Evolutionary conservation across 2,329 filamentous ascomycete species (phyloP).

Genomic region (Scedosporium minutisporum): DNA sequence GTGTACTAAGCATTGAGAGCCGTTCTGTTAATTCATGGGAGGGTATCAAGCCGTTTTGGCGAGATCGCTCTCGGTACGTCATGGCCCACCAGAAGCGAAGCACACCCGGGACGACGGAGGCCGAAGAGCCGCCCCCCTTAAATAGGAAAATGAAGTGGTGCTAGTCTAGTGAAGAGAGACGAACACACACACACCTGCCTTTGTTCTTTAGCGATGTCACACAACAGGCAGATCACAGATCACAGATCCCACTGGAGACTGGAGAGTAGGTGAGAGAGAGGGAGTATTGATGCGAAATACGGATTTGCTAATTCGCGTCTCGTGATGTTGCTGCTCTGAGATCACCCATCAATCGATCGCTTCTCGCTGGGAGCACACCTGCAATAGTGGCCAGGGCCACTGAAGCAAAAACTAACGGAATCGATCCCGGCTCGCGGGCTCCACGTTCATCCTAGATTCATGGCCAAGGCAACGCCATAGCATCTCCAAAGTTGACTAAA

Average conservation of each 20-base stretch:
- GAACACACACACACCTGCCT: background rate
- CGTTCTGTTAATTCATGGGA: background rate
- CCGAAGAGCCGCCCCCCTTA: background rate
- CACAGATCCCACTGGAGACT: too few species aligned
- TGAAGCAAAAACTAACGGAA: too few species aligned
- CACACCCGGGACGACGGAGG: background rate
- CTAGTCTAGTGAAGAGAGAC: background rate
- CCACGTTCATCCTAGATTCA: background rate
- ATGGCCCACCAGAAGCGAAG: background rate
- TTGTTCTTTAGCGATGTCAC: background rate
- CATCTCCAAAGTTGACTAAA: background rate
- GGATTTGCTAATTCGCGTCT: too few species aligned
- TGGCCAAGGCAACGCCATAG: background rate
- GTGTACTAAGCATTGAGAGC: background rate
- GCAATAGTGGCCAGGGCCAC: too few species aligned
- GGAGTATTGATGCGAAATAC: too few species aligned
- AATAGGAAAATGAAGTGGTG: constrained; percentile 1
- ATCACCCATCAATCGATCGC: too few species aligned
- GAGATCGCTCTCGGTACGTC: background rate
- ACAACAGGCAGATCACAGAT: too few species aligned
- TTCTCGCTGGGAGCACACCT: too few species aligned
- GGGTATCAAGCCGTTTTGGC: background rate
- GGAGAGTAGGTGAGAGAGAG: too few species aligned
- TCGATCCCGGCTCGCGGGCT: too few species aligned
- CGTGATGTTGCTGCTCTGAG: too few species aligned